Evolutionary conservation across 345 rosid genomes (phyloP), one percentile per base, ranked within the genome.

Genomic region (Gossypium mustelinum): DNA sequence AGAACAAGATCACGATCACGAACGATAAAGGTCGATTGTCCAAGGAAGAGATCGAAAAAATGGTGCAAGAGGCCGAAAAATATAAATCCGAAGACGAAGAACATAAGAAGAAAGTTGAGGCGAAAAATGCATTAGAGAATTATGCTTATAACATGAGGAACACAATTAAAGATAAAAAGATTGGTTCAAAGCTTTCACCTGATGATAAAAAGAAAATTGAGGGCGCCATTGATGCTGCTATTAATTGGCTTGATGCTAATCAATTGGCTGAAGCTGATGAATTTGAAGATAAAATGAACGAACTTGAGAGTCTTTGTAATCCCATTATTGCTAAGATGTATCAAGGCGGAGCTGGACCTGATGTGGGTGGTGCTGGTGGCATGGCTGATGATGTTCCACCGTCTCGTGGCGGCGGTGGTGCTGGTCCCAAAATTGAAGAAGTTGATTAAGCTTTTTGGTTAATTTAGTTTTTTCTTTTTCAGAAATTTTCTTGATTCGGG

Each of bases 341-440:
- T 66, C 86, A 80, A 80, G 92, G 85, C 1, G 80, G 79, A 72
- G 86, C 60, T 3, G 73, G 73, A 16, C 52, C 76, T 41, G 85
- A 73, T 16, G 79, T 79, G 73, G 86, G 80, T 3, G 85, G 81
- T 5, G 25, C 69, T 48, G 52, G 14, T 64, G 81, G 81, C 1
- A 81, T 79, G 84, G 81, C 73, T 1, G 86, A 81, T 2, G 86
- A 69, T 3, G 76, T 9, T 45, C 81, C 83, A 7, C 27, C 84
- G 17, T 41, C 85, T 62, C 81, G 80, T 20, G 82, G 82, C 25
- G 79, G 85, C 12, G 52, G 13, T 2, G 83, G 86, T 70, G 87
- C 89, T 59, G 92, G 92, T 14, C 92, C 92, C 52, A 89, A 89
- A 79, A 87, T 89, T 71, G 90, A 89, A 69, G 93, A 89, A 71